These are phyloP conservation scores for Chaetomium cochliodes DNA, from an alignment of 495 filamentous ascomycete species.

Conservation along the genomic window DNA sequence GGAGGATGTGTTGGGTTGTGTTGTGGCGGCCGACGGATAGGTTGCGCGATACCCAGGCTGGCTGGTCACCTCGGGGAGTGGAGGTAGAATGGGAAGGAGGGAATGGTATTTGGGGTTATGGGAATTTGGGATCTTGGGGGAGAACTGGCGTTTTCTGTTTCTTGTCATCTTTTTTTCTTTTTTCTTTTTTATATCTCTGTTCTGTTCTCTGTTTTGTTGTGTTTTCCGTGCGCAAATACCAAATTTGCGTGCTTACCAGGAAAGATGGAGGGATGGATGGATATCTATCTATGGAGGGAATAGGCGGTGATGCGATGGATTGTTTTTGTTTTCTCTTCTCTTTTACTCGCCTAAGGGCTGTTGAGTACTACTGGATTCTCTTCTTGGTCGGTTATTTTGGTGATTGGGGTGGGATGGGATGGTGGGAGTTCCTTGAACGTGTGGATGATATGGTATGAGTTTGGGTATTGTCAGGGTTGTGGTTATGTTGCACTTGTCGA, in stretches of 20 bases:
- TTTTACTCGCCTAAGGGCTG: background rate
- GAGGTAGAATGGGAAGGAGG: background rate
- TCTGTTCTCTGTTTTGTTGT: background rate
- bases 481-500: too few species aligned
- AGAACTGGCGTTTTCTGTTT: background rate
- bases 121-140: too few species aligned
- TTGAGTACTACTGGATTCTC: background rate
- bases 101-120: too few species aligned
- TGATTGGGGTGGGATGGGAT: too few species aligned
- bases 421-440: too few species aligned
- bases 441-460: too few species aligned
- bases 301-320: too few species aligned
- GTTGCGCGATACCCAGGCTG: conserved; percentile 16
- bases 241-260: background rate
- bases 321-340: background rate
- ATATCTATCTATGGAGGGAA: background rate
- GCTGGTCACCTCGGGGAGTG: background rate
- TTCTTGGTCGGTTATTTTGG: background rate
- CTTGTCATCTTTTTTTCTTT: background rate
- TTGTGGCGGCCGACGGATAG: background rate
- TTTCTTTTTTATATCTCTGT: background rate
- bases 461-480: too few species aligned
- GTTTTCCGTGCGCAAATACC: background rate
- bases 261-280: background rate
- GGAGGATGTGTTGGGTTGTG: too few species aligned